These are phyloP conservation scores for Aspergillaceae sp. DNA, from an alignment of 2,329 filamentous ascomycete species.

Conservation along the genomic window DNA sequence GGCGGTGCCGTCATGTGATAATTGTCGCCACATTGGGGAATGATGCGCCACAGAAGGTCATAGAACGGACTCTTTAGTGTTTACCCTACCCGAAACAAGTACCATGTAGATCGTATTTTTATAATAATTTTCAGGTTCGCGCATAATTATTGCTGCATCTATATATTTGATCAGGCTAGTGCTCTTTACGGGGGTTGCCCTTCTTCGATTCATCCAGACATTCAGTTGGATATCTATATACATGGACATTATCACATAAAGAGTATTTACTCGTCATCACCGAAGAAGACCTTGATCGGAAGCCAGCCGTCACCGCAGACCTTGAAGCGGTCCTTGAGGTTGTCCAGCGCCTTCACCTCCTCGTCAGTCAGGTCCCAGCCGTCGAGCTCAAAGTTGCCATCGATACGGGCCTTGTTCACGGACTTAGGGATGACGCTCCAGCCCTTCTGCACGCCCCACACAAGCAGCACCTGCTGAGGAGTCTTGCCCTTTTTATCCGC, in stretches of 20 bases:
- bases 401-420: slow-evolving; percentile 63
- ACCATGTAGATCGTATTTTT: too few species aligned
- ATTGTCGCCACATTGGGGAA: slow-evolving; percentile 5
- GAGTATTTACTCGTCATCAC: slow-evolving; percentile 61
- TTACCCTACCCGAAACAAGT: too few species aligned
- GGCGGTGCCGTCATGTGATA: slow-evolving; percentile 18
- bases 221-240: slow-evolving; percentile 14
- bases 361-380: slow-evolving; percentile 65
- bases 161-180: too few species aligned
- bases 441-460: slow-evolving; percentile 67
- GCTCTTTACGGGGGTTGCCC: not conserved
- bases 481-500: slow-evolving; percentile 49
- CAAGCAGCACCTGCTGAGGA: slow-evolving; percentile 47
- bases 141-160: too few species aligned
- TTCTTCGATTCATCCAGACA: slow-evolving; percentile 1
- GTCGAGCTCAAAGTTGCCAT: slow-evolving; percentile 67
- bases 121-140: too few species aligned
- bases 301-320: slow-evolving; percentile 65
- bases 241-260: slow-evolving; percentile 11
- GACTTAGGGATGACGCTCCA: slow-evolving; percentile 82
- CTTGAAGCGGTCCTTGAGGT: slow-evolving; percentile 69
- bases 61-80: too few species aligned
- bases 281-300: slow-evolving; percentile 72
- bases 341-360: slow-evolving; percentile 61
- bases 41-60: too few species aligned